Conservation (phyloP, 73 alveolate genomes). For the Tetrahymena thermophila region DNA sequence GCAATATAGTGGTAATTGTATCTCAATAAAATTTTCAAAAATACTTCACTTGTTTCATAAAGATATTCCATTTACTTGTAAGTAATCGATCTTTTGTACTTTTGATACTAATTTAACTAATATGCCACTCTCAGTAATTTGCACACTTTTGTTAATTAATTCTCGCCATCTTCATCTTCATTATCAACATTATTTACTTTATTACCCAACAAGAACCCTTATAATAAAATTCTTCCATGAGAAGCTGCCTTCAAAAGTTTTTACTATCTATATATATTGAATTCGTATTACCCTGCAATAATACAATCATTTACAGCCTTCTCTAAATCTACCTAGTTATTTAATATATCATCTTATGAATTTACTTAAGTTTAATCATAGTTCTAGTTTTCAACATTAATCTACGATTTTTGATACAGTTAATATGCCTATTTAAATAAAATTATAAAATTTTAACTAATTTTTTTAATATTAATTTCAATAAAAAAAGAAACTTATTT, state of each 20-base stretch:
- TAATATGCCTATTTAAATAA: not conserved
- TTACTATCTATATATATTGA: not conserved
- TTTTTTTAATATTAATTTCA: not conserved
- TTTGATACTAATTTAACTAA: not conserved
- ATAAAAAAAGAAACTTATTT: too few species aligned
- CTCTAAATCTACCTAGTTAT: not conserved
- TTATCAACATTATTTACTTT: not conserved
- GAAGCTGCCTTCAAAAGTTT: not conserved
- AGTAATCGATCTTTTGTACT: not conserved
- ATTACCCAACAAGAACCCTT: not conserved
- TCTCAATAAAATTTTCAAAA: not conserved
- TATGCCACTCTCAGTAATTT: not conserved
- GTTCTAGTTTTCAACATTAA: not conserved
- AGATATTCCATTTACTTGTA: not conserved
- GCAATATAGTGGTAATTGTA: not conserved
- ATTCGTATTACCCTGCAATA: not conserved
- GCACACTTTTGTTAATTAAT: not conserved
- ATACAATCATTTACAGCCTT: not conserved
- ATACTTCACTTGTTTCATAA: not conserved
- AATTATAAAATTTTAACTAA: not conserved
- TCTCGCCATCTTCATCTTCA: not conserved
- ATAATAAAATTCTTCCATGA: not conserved
- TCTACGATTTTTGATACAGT: not conserved
- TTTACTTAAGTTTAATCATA: not conserved
- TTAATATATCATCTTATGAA: not conserved